A percentile compares a stretch with the other conserved stretches of the same genome.
These are phyloP conservation scores for Colletotrichum sp. DNA, from an alignment of 2,329 filamentous ascomycete species.

Conservation along the genomic window DNA sequence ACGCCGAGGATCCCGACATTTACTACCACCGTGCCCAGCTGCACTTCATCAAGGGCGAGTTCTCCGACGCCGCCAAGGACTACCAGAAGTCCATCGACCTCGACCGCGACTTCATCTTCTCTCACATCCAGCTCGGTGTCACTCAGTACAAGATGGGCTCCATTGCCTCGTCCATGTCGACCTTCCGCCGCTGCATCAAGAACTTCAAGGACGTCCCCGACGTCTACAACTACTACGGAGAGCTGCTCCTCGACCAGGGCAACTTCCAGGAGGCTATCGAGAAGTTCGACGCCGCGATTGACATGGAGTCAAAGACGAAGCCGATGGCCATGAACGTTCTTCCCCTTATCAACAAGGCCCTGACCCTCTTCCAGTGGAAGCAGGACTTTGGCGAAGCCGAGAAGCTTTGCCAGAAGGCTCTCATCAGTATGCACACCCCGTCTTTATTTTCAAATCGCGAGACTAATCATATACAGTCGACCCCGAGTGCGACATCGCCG, in stretches of 20 bases:
- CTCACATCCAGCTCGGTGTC: slow-evolving; percentile 97
- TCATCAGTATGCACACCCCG: slow-evolving; percentile 77
- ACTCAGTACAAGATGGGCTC: slow-evolving; percentile 99
- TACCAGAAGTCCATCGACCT: slow-evolving; percentile 99
- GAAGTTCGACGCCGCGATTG: slow-evolving; percentile 98
- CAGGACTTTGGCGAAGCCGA: slow-evolving; percentile 94
- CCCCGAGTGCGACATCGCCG: slow-evolving; percentile 97
- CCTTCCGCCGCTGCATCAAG: slow-evolving; percentile 96
- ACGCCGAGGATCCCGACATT: slow-evolving; percentile 91
- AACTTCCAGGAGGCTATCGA: slow-evolving; percentile 95
- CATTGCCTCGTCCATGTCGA: slow-evolving; percentile 97
- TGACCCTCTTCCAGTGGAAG: slow-evolving; percentile 98
- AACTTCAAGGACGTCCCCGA: slow-evolving; percentile 97
- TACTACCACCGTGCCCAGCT: slow-evolving; percentile 99
- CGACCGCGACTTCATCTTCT: slow-evolving; percentile 97
- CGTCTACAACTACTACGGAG: slow-evolving; percentile 99
- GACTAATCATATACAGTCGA: slow-evolving; percentile 71
- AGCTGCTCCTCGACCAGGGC: slow-evolving; percentile 94
- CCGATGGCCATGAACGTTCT: slow-evolving; percentile 97
- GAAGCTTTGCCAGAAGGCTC: slow-evolving; percentile 94
- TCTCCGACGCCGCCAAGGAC: slow-evolving; percentile 92
- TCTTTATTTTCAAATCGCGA: background rate
- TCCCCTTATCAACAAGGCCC: slow-evolving; percentile 96
- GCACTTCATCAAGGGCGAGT: slow-evolving; percentile 96
- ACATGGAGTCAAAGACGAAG: slow-evolving; percentile 96